Percentiles rank a stretch among this genome's conserved stretches.
Conservation (phyloP, 305 asterid species). For the Fraxinus angustifolia region DNA sequence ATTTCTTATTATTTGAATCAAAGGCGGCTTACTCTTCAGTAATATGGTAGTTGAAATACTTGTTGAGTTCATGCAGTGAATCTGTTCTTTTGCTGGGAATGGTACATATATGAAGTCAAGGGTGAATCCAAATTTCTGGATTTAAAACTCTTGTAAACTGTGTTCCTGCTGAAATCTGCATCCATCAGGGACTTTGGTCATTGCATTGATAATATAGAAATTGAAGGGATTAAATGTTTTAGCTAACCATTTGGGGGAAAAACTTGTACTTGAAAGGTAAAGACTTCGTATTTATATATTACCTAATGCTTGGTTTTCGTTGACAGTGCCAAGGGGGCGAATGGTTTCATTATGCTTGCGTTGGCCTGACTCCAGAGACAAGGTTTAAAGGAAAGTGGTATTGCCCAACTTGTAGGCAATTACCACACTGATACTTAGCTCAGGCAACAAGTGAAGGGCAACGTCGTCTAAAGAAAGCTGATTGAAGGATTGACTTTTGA, state of each 20-base stretch:
- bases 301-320: constrained; percentile 14
- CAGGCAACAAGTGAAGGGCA: neutral
- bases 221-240: neutral
- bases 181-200: neutral
- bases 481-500: neutral
- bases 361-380: constrained; percentile 93
- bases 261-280: neutral
- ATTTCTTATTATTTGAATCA: neutral
- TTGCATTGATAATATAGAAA: neutral
- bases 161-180: neutral
- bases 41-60: neutral
- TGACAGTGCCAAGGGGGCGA: constrained; percentile 98
- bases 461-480: neutral
- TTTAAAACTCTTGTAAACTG: neutral
- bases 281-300: neutral
- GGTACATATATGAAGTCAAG: neutral
- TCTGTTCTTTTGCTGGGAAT: too few species aligned
- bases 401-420: constrained; percentile 84
- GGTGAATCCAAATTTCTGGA: neutral
- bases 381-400: constrained; percentile 96
- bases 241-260: neutral
- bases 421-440: constrained; percentile 35
- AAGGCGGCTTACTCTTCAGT: neutral
- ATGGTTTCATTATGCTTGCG: constrained; percentile 96
- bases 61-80: neutral